phyloP scores from a whole-genome alignment of 495 filamentous ascomycete species.

The Diplogelasinospora grovesii region DNA sequence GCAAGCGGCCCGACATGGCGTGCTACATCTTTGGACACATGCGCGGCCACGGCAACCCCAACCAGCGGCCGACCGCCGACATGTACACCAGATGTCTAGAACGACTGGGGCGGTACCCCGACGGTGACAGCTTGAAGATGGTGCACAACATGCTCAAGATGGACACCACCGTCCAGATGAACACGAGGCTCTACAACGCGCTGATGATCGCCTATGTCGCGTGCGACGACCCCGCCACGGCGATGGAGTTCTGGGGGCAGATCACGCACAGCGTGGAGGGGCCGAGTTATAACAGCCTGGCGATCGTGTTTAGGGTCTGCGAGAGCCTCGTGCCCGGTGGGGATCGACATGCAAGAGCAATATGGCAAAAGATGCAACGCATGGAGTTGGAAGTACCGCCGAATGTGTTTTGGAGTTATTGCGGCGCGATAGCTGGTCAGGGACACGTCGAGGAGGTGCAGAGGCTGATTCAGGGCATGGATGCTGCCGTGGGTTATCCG shows the following conservation, averaged over 20 bases:
- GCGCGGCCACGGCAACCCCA: conserved; percentile 54
- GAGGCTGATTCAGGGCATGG: conserved; percentile 55
- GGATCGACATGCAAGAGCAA: conserved; percentile 55
- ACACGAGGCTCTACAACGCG: conserved; percentile 68
- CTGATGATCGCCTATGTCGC: conserved; percentile 79
- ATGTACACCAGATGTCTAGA: conserved; percentile 73
- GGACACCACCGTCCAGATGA: conserved; percentile 68
- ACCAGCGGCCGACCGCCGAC: conserved; percentile 56
- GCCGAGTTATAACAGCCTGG: conserved; percentile 69
- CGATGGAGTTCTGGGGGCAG: conserved; percentile 73
- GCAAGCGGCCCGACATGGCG: conserved; percentile 72
- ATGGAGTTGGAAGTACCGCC: conserved; percentile 72
- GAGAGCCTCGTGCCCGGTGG: conserved; percentile 57
- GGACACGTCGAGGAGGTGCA: conserved; percentile 59
- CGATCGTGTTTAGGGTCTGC: conserved; percentile 71
- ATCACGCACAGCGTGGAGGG: conserved; percentile 74
- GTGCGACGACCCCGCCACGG: conserved; percentile 55
- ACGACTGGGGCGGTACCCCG: conserved; percentile 60
- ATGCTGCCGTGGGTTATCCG: conserved; percentile 54
- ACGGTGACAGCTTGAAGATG: conserved; percentile 59
- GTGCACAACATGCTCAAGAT: conserved; percentile 91
- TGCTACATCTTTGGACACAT: conserved; percentile 83
- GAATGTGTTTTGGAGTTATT: conserved; percentile 64
- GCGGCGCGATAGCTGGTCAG: conserved; percentile 65
- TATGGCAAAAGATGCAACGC: conserved; percentile 66